phyloP scores from a whole-genome alignment of 2,329 filamentous ascomycete species.

The Ceratocystis albifundus region DNA sequence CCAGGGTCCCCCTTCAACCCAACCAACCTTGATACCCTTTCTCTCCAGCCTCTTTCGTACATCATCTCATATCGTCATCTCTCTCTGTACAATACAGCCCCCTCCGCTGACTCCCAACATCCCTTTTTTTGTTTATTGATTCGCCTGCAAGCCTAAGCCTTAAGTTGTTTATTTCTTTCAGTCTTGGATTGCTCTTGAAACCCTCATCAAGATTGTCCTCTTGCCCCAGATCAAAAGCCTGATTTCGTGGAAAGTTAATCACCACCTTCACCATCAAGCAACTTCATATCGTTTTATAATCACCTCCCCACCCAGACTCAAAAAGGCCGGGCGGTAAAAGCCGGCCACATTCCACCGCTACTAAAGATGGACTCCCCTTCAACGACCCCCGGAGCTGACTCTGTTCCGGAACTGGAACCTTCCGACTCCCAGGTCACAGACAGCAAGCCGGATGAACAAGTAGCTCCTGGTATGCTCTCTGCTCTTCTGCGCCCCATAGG shows the following conservation, averaged over 20 bases:
- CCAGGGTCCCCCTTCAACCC: conserved; percentile 1
- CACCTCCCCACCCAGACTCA: too few species aligned
- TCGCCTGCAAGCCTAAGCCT: conserved; percentile 4
- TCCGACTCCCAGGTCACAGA: conserved; percentile 1
- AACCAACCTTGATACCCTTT: conserved; percentile 16
- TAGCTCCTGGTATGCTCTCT: neutral
- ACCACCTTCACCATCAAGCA: too few species aligned
- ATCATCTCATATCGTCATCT: conserved; percentile 8
- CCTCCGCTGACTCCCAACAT: neutral
- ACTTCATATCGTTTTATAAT: neutral
- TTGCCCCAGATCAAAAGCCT: neutral
- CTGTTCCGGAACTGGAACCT: neutral
- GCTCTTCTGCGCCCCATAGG: neutral
- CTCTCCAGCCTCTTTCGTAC: neutral
- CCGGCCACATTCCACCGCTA: neutral
- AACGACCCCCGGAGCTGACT: neutral
- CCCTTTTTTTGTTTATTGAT: neutral
- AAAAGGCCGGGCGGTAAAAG: neutral
- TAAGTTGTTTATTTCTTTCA: neutral
- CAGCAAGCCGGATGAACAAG: neutral
- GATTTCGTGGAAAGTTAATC: neutral
- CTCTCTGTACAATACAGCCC: conserved; percentile 13
- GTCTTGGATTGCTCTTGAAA: neutral
- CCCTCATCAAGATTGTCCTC: neutral
- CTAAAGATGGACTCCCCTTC: neutral